Evolutionary conservation across 306 rosid species (phyloP).

Genomic region (Citrullus mucosospermus): DNA sequence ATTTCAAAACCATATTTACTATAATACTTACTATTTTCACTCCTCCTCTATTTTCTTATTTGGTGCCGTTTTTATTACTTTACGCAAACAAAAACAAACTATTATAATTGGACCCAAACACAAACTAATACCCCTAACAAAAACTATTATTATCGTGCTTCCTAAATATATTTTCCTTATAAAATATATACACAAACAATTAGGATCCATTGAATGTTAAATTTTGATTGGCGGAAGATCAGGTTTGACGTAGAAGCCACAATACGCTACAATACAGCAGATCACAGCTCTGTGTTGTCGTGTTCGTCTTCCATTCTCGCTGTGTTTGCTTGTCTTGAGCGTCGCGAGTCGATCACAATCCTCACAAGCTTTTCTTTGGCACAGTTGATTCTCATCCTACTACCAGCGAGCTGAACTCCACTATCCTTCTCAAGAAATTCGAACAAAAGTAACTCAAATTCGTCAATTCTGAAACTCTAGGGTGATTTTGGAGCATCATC

Average conservation of each 20-base stretch:
- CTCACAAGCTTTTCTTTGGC: neutral
- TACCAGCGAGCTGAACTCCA: neutral
- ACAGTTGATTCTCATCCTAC: neutral
- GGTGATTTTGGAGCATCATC: neutral
- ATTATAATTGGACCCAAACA: no score
- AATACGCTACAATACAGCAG: neutral
- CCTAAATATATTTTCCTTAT: no score
- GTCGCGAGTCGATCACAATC: neutral
- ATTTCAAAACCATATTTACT: no score
- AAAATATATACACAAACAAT: no score
- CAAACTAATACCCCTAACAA: no score
- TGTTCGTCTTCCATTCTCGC: neutral
- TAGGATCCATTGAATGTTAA: neutral
- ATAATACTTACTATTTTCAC: no score
- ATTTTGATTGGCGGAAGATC: neutral
- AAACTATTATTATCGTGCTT: no score
- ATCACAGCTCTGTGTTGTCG: neutral
- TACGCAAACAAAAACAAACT: no score
- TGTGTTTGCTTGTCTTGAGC: neutral
- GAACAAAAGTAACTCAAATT: neutral
- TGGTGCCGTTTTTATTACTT: no score
- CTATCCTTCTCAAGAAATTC: neutral
- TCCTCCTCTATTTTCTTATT: no score
- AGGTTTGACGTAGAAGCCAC: neutral
- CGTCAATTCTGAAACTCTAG: neutral